These are phyloP conservation scores for Hypericum perforatum DNA, from an alignment of 345 rosid genomes.

Conservation along the genomic window DNA sequence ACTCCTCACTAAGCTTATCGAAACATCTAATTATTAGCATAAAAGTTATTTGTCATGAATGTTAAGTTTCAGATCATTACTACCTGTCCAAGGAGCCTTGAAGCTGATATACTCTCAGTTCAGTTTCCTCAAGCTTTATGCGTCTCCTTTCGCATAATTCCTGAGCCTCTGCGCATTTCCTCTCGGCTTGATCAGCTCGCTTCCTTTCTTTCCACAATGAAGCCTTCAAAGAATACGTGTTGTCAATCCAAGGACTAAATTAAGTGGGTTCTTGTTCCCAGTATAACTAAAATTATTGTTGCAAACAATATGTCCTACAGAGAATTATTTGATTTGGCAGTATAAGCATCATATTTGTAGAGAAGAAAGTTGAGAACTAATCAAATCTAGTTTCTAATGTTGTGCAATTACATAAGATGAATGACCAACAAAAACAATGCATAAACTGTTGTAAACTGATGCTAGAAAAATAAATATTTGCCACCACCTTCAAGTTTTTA, in stretches of 20 bases:
- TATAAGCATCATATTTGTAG: too few species aligned
- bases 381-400: too few species aligned
- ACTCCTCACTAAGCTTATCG: too few species aligned
- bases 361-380: too few species aligned
- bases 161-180: constrained; percentile 47
- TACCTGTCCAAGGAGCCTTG: constrained; percentile 82
- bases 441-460: constrained; percentile 9
- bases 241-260: too few species aligned
- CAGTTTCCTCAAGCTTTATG: constrained; percentile 64
- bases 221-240: constrained; percentile 23
- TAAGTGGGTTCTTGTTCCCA: too few species aligned
- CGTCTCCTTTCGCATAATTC: constrained; percentile 58
- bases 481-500: constrained; percentile 52
- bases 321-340: too few species aligned
- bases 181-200: constrained; percentile 70
- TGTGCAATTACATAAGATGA: too few species aligned
- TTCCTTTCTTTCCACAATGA: constrained; percentile 48
- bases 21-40: too few species aligned
- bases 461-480: constrained; percentile 6
- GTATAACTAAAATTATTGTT: too few species aligned
- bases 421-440: too few species aligned
- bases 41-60: neutral
- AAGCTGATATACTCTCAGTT: constrained; percentile 59
- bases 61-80: constrained; percentile 15
- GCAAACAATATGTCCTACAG: too few species aligned